Evolutionary conservation across 1,284 basidiomycete species (phyloP).

Genomic region (Ustilago trichophora): DNA sequence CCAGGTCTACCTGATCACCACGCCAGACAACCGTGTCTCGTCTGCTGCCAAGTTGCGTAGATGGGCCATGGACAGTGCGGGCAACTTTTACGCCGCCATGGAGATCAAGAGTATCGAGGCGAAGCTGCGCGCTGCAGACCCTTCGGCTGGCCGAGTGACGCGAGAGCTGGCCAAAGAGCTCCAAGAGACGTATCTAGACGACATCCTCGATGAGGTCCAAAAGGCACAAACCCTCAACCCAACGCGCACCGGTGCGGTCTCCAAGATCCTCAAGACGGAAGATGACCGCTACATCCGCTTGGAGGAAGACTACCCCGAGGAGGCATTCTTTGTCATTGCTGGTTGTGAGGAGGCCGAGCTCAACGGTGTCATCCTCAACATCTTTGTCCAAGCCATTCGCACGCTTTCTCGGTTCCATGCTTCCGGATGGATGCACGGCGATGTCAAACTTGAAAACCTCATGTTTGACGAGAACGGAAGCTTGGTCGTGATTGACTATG

Average conservation of each 20-base stretch:
- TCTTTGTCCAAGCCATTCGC: slow-evolving; percentile 57
- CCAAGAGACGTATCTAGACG: slow-evolving; percentile 59
- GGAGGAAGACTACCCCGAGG: slow-evolving; percentile 65
- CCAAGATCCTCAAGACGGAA: slow-evolving; percentile 56
- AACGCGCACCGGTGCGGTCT: slow-evolving; percentile 29
- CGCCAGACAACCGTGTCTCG: slow-evolving; percentile 65
- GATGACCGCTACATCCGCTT: slow-evolving; percentile 61
- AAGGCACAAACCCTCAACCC: slow-evolving; percentile 63
- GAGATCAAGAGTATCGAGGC: slow-evolving; percentile 65
- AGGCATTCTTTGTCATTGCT: slow-evolving; percentile 64
- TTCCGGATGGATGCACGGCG: slow-evolving; percentile 64
- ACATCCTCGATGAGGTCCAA: slow-evolving; percentile 63
- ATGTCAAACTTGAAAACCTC: slow-evolving; percentile 64
- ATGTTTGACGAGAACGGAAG: slow-evolving; percentile 59
- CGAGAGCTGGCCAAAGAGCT: slow-evolving; percentile 39
- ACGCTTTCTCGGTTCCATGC: slow-evolving; percentile 56
- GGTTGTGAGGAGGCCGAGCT: slow-evolving; percentile 62
- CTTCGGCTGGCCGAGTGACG: slow-evolving; percentile 22
- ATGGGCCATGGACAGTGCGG: slow-evolving; percentile 64
- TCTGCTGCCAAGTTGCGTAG: slow-evolving; percentile 62
- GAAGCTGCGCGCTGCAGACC: slow-evolving; percentile 57
- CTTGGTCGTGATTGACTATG: slow-evolving; percentile 63
- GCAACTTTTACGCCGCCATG: slow-evolving; percentile 65
- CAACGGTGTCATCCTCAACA: slow-evolving; percentile 52
- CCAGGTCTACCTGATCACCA: slow-evolving; percentile 62